These are phyloP conservation scores for Tolypocladium tropicale DNA, from an alignment of 2,329 filamentous ascomycete genomes.

Conservation along the genomic window DNA sequence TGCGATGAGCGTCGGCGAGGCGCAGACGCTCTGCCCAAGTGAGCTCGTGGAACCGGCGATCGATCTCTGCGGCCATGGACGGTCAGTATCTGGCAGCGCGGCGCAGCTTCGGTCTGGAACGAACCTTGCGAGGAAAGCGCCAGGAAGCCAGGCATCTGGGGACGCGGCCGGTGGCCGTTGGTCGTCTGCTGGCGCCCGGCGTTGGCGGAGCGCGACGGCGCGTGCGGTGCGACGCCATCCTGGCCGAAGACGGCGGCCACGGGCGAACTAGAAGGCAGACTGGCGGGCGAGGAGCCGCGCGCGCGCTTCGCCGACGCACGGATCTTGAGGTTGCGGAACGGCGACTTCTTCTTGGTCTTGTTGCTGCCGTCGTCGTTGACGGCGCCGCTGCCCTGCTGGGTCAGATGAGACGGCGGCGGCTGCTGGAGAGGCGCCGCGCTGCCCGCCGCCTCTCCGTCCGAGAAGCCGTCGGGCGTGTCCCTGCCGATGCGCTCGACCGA, in stretches of 20 bases:
- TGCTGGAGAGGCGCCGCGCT: constrained; percentile 6
- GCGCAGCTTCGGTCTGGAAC: constrained; percentile 1
- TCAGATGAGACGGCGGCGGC: constrained; percentile 1
- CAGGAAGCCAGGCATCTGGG: constrained; percentile 28
- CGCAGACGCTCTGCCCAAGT: constrained; percentile 43
- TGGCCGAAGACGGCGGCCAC: constrained; percentile 23
- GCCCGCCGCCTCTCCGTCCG: constrained; percentile 11
- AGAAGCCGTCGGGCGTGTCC: constrained; percentile 16
- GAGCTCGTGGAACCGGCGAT: constrained; percentile 41
- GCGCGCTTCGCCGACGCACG: constrained; percentile 36
- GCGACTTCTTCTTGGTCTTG: constrained; percentile 26
- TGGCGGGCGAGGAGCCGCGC: constrained; percentile 27
- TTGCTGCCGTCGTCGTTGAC: no score
- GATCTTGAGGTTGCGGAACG: constrained; percentile 35
- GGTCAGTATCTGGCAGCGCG: constrained; percentile 2
- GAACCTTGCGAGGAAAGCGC: constrained; percentile 25
- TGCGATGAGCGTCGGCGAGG: constrained; percentile 26
- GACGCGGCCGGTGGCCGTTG: constrained; percentile 6
- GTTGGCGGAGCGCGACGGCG: constrained; percentile 8
- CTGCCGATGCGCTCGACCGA: constrained; percentile 22
- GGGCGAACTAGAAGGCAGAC: constrained; percentile 17
- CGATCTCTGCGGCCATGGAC: constrained; percentile 29
- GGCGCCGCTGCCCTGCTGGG: neutral
- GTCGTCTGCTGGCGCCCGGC: constrained; percentile 3
- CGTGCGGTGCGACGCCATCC: constrained; percentile 18